These are phyloP conservation scores for Vitis rupestris DNA, from an alignment of 164 flowering plant genomes.

Conservation along the genomic window DNA sequence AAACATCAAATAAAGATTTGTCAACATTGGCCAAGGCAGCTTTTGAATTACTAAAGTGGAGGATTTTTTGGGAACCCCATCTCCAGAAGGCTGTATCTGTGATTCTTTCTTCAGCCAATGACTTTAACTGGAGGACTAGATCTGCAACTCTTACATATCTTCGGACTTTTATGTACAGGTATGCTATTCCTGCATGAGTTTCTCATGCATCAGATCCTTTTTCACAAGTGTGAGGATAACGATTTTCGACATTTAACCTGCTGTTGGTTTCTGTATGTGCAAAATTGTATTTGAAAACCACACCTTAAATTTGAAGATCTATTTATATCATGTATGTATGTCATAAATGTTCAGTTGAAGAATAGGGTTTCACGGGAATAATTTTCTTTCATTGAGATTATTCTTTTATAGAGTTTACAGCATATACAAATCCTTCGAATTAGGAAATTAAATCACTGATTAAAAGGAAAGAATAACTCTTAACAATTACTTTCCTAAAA, in stretches of 20 bases:
- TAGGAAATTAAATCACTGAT: too few species aligned
- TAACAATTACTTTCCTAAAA: too few species aligned
- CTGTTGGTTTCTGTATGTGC: background rate
- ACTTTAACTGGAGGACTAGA: slow-evolving; percentile 92
- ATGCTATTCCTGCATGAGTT: slow-evolving; percentile 4
- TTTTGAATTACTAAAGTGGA: slow-evolving; percentile 94
- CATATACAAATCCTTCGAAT: too few species aligned
- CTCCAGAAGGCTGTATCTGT: slow-evolving; percentile 67
- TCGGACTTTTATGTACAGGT: slow-evolving; percentile 90
- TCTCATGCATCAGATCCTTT: background rate
- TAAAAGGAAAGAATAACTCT: too few species aligned
- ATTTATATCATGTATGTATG: background rate
- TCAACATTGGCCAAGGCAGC: slow-evolving; percentile 90
- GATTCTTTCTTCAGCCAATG: slow-evolving; percentile 67
- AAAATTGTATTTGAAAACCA: too few species aligned
- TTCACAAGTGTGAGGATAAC: background rate
- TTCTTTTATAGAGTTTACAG: too few species aligned
- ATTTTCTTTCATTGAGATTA: too few species aligned
- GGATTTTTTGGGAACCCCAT: slow-evolving; percentile 64
- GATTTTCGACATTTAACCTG: background rate
- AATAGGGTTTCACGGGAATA: too few species aligned
- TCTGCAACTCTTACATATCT: slow-evolving; percentile 89
- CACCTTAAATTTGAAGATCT: too few species aligned
- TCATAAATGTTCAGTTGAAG: background rate
- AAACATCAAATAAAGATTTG: slow-evolving; percentile 89